Percentiles rank a stretch among this genome's conserved stretches.
Conservation (phyloP, 805 yeast species). For the Maudiozyma turicensis region DNA sequence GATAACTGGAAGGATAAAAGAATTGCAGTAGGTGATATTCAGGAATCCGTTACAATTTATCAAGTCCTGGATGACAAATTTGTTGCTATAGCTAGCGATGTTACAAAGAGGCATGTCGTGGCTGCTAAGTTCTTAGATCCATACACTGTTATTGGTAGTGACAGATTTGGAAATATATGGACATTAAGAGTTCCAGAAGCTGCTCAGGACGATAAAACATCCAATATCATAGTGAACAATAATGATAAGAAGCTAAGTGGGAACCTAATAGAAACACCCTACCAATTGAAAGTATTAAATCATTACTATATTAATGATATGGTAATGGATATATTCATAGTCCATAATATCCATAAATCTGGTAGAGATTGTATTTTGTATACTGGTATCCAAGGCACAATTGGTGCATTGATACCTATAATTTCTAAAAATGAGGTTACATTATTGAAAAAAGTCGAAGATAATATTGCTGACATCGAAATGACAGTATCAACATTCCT, state of each 20-base stretch:
- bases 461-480: conserved; percentile 12
- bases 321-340: conserved; percentile 49
- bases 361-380: conserved; percentile 62
- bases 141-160: conserved; percentile 74
- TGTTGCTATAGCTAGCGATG: conserved; percentile 60
- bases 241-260: conserved; percentile 6
- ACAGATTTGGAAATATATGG: conserved; percentile 74
- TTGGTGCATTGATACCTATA: conserved; percentile 68
- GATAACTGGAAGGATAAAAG: conserved; percentile 43
- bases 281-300: conserved; percentile 40
- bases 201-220: conserved; percentile 22
- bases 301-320: conserved; percentile 66
- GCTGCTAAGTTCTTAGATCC: conserved; percentile 53
- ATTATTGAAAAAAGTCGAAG: conserved; percentile 48
- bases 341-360: conserved; percentile 16
- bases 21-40: conserved; percentile 62
- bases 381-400: conserved; percentile 70
- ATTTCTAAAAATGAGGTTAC: conserved; percentile 50
- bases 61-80: conserved; percentile 45
- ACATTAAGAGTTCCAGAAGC: conserved; percentile 50
- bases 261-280: conserved; percentile 30
- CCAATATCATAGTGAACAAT: not conserved
- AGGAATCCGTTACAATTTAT: conserved; percentile 51
- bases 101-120: conserved; percentile 57
- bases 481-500: not conserved